Percentiles rank a stretch among this genome's conserved stretches.
Evolutionary conservation across 192 early-diverging fungal species (phyloP).

Genomic region (Thamnidium elegans): DNA sequence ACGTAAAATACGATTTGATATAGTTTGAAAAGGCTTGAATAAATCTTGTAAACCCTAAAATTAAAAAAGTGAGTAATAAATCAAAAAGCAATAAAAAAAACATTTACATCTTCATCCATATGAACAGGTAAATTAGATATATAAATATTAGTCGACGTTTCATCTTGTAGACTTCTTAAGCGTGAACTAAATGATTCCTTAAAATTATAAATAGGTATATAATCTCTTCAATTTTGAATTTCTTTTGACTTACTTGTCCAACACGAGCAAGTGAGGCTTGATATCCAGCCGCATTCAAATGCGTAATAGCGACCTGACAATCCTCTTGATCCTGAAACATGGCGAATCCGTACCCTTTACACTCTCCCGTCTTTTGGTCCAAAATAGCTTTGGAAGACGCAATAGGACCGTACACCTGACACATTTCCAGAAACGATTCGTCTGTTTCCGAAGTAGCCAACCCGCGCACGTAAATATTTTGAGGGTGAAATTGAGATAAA

Average conservation of each 20-base stretch:
- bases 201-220: conserved; percentile 12
- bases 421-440: conserved; percentile 61
- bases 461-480: conserved; percentile 84
- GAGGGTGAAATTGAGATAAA: conserved; percentile 21
- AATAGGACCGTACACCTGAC: conserved; percentile 65
- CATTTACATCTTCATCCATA: conserved; percentile 71
- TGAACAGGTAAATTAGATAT: conserved; percentile 80
- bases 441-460: conserved; percentile 64
- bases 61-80: background rate
- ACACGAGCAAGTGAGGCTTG: conserved; percentile 76
- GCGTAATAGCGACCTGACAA: conserved; percentile 69
- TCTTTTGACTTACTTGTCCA: conserved; percentile 37
- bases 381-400: conserved; percentile 83
- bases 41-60: conserved; percentile 54
- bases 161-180: conserved; percentile 69
- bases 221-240: no score
- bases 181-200: conserved; percentile 69
- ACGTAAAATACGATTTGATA: conserved; percentile 74
- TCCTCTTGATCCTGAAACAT: conserved; percentile 74
- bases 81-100: no score
- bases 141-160: conserved; percentile 77
- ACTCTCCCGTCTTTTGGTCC: conserved; percentile 70
- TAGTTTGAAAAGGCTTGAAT: conserved; percentile 61
- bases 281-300: conserved; percentile 59
- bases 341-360: conserved; percentile 91